phyloP scores from a whole-genome alignment of 73 alveolate species.

The Stentor coeruleus region DNA sequence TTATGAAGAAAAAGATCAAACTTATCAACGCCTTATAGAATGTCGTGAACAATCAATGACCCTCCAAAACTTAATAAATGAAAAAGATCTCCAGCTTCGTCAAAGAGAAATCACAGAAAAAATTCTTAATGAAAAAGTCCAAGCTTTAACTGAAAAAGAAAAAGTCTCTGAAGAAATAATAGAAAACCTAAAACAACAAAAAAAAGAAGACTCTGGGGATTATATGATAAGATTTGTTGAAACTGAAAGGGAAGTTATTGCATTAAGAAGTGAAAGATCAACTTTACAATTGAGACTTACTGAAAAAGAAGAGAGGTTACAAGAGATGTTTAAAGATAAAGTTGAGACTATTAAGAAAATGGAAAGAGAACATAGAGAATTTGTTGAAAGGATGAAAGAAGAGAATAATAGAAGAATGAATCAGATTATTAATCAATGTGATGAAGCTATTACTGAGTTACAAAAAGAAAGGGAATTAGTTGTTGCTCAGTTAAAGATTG shows the following conservation, averaged over 20 bases:
- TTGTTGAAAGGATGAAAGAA: not conserved
- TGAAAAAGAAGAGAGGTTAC: slow-evolving; percentile 13
- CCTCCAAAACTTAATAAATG: not conserved
- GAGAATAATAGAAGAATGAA: not conserved
- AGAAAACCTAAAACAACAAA: not conserved
- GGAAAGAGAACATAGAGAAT: slow-evolving; percentile 1
- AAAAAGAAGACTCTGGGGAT: not conserved
- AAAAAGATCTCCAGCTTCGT: not conserved
- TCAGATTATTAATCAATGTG: not conserved
- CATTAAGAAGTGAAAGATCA: not conserved
- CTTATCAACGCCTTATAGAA: not conserved
- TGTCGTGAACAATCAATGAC: not conserved
- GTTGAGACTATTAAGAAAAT: slow-evolving; percentile 2
- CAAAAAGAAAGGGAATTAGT: slow-evolving; percentile 14
- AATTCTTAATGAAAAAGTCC: slow-evolving; percentile 8
- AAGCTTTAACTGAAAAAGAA: not conserved
- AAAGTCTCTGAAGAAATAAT: not conserved
- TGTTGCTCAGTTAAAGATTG: slow-evolving; percentile 1
- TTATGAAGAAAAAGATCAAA: slow-evolving; percentile 9
- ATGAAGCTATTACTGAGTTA: slow-evolving; percentile 5
- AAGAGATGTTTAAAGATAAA: slow-evolving; percentile 17
- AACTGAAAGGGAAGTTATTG: not conserved
- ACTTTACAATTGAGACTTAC: not conserved
- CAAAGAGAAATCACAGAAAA: not conserved
- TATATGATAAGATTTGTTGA: not conserved